Percentiles rank a stretch among this genome's conserved stretches.
Conservation (phyloP, 1,139 yeast species). For the Arxiozyma telluris region DNA sequence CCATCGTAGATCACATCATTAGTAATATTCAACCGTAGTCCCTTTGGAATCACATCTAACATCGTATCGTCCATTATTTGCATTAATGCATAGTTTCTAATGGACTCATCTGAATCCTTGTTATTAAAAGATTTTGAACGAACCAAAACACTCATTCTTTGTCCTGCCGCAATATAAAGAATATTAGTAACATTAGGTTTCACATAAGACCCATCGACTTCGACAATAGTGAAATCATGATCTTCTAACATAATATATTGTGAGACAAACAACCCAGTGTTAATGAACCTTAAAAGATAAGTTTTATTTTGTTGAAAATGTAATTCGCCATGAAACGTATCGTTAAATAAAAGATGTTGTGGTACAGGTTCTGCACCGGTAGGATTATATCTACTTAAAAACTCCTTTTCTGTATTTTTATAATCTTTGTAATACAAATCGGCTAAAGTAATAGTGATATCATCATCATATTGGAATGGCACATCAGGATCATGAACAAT, state of each 20-base stretch:
- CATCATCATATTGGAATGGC: conserved; percentile 55
- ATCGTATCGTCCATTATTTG: conserved; percentile 53
- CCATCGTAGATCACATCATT: conserved; percentile 46
- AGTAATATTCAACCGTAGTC: conserved; percentile 45
- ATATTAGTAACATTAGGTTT: conserved; percentile 49
- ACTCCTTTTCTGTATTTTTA: conserved; percentile 37
- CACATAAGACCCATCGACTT: conserved; percentile 63
- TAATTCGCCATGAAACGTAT: conserved; percentile 51
- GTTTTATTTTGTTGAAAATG: conserved; percentile 52
- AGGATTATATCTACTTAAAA: conserved; percentile 59
- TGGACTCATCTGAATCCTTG: conserved; percentile 26
- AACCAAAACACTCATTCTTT: conserved; percentile 56
- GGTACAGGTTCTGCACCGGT: conserved; percentile 82
- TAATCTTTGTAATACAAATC: conserved; percentile 57
- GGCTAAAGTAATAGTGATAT: conserved; percentile 44
- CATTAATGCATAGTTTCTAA: conserved; percentile 51
- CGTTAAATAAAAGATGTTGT: conserved; percentile 54
- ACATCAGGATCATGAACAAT: conserved; percentile 49
- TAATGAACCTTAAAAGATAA: conserved; percentile 53
- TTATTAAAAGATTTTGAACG: conserved; percentile 37
- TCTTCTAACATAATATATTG: conserved; percentile 62
- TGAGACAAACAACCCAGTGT: conserved; percentile 63
- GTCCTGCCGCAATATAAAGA: conserved; percentile 61
- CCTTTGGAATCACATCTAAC: conserved; percentile 55
- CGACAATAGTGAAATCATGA: conserved; percentile 59